Evolutionary conservation across 1,139 yeast species (phyloP).

Genomic region (Kodamaea sp.): DNA sequence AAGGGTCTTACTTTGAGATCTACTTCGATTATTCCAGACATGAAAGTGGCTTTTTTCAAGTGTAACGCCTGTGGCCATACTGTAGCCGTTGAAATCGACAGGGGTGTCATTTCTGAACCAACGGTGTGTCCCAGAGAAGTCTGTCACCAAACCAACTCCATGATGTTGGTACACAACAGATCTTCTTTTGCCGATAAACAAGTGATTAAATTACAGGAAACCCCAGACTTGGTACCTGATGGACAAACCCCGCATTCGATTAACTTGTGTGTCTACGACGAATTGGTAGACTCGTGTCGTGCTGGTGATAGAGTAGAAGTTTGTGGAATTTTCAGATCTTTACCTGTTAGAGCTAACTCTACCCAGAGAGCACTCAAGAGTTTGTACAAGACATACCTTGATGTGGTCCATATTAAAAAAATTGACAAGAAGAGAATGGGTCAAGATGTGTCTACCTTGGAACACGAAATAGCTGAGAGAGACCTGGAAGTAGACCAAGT

Average conservation of each 20-base stretch:
- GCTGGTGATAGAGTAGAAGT: constrained; percentile 98
- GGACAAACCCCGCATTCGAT: constrained; percentile 99
- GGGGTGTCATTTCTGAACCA: constrained; percentile 95
- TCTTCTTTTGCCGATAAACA: constrained; percentile 94
- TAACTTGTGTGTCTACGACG: constrained; percentile 92
- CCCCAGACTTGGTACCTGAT: constrained; percentile 97
- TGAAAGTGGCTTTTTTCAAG: constrained; percentile 95
- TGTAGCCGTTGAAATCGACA: constrained; percentile 85
- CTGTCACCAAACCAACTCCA: constrained; percentile 84
- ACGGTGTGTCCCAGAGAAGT: constrained; percentile 85
- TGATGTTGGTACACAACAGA: constrained; percentile 89
- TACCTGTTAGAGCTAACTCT: constrained; percentile 87
- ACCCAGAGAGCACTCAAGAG: constrained; percentile 82
- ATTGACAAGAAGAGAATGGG: constrained; percentile 82
- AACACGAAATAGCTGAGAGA: constrained; percentile 43
- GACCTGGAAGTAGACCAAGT: constrained; percentile 75
- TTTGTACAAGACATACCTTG: constrained; percentile 88
- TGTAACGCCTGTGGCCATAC: constrained; percentile 96
- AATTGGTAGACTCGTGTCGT: constrained; percentile 87
- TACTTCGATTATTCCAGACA: constrained; percentile 93
- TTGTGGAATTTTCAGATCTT: constrained; percentile 91
- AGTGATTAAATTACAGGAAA: constrained; percentile 89
- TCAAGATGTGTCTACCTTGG: constrained; percentile 70
- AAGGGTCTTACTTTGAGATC: constrained; percentile 90
- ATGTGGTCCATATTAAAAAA: constrained; percentile 89